Percentiles rank a stretch among this genome's conserved stretches.
These are phyloP conservation scores for Bruguiera parviflora DNA, from an alignment of 345 rosid genomes.

Conservation along the genomic window DNA sequence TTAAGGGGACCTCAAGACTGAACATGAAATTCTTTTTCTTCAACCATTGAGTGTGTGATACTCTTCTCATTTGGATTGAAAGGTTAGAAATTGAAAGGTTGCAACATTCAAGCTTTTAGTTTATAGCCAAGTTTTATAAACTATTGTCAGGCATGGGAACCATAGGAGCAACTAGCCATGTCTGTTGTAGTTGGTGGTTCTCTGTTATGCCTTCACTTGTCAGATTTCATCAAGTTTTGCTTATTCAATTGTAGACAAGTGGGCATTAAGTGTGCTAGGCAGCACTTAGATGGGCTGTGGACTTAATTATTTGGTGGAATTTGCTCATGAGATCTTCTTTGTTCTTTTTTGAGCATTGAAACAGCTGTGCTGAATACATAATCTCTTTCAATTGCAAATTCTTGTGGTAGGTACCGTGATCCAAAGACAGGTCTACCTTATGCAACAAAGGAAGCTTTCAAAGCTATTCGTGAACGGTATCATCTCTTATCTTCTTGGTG, in stretches of 20 bases:
- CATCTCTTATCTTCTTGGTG: neutral
- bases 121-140: too few species aligned
- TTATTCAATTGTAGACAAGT: neutral
- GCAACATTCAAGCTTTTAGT: too few species aligned
- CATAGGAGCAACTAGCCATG: too few species aligned
- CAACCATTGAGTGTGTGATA: too few species aligned
- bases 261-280: neutral
- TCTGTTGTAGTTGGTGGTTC: neutral
- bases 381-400: slow-evolving; percentile 4
- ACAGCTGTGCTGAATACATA: neutral
- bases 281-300: neutral
- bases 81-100: too few species aligned
- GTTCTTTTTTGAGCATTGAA: neutral
- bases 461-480: slow-evolving; percentile 76
- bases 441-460: slow-evolving; percentile 84
- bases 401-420: slow-evolving; percentile 68
- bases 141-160: too few species aligned
- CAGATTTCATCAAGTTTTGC: neutral
- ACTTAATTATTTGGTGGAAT: neutral
- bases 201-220: neutral
- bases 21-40: too few species aligned
- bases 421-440: slow-evolving; percentile 89
- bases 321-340: neutral
- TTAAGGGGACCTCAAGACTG: too few species aligned
- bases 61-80: too few species aligned